Percentiles rank a stretch among this genome's conserved stretches.
These are phyloP conservation scores for Ceratocystis variospora DNA, from an alignment of 2,329 filamentous ascomycete genomes.

Conservation along the genomic window DNA sequence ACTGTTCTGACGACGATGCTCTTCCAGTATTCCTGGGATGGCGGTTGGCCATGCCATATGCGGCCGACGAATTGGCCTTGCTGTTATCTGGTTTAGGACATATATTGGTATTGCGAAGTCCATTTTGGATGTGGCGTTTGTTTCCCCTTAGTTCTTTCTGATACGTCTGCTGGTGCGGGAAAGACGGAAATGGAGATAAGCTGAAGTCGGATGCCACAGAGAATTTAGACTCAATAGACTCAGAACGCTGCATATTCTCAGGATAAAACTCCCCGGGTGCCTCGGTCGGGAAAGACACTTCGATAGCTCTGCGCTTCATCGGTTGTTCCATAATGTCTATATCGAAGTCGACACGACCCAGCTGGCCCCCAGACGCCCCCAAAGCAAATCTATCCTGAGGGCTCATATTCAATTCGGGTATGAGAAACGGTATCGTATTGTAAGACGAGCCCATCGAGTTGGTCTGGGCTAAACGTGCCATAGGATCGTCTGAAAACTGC, in stretches of 20 bases:
- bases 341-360: not conserved
- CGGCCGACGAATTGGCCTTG: slow-evolving; percentile 1
- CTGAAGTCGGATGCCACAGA: not conserved
- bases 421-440: not conserved
- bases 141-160: not conserved
- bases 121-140: slow-evolving; percentile 32
- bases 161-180: not conserved
- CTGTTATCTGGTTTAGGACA: slow-evolving; percentile 32
- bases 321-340: not conserved
- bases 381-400: not conserved
- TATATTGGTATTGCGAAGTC: slow-evolving; percentile 27
- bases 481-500: not conserved
- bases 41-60: not conserved
- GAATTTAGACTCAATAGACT: not conserved
- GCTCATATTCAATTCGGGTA: not conserved
- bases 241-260: not conserved
- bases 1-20: not conserved
- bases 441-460: not conserved
- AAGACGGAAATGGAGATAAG: not conserved
- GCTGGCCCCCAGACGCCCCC: not conserved
- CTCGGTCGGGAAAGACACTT: not conserved
- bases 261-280: not conserved
- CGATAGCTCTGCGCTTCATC: not conserved
- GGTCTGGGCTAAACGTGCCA: not conserved
- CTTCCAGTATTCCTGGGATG: not conserved